Evolutionary conservation across 257 asterid species (phyloP).

Genomic region (Coffea eugenioides): DNA sequence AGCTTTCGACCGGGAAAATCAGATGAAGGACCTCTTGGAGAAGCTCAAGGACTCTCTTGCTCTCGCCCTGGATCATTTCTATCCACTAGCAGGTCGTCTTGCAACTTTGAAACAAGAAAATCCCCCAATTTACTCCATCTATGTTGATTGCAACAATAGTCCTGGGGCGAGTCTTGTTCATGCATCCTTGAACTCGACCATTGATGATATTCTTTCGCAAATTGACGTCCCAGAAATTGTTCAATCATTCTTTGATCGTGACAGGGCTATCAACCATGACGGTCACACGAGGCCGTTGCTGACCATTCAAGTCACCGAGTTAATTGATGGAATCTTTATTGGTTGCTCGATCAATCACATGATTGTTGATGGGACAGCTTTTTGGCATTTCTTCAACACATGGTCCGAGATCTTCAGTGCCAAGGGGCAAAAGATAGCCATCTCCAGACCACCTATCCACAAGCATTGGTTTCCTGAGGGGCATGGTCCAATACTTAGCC

Average conservation of each 20-base stretch:
- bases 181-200: slow-evolving; percentile 25
- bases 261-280: neutral
- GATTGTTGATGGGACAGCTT: too few species aligned
- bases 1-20: neutral
- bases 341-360: too few species aligned
- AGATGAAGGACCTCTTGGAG: neutral
- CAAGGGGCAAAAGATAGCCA: too few species aligned
- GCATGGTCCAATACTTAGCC: neutral
- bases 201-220: slow-evolving; percentile 28
- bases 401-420: too few species aligned
- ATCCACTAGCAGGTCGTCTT: slow-evolving; percentile 58
- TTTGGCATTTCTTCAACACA: too few species aligned
- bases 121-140: slow-evolving; percentile 16
- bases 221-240: slow-evolving; percentile 38
- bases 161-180: slow-evolving; percentile 37
- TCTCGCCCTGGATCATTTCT: slow-evolving; percentile 40
- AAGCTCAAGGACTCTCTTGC: slow-evolving; percentile 28
- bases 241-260: slow-evolving; percentile 37
- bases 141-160: slow-evolving; percentile 37
- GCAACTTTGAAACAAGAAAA: slow-evolving; percentile 22
- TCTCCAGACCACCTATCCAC: too few species aligned
- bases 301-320: too few species aligned
- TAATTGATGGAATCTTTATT: too few species aligned
- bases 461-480: too few species aligned
- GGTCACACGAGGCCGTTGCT: too few species aligned